These are phyloP conservation scores for Dendrobium nobile DNA, from an alignment of 106 monocot species.

Conservation along the genomic window DNA sequence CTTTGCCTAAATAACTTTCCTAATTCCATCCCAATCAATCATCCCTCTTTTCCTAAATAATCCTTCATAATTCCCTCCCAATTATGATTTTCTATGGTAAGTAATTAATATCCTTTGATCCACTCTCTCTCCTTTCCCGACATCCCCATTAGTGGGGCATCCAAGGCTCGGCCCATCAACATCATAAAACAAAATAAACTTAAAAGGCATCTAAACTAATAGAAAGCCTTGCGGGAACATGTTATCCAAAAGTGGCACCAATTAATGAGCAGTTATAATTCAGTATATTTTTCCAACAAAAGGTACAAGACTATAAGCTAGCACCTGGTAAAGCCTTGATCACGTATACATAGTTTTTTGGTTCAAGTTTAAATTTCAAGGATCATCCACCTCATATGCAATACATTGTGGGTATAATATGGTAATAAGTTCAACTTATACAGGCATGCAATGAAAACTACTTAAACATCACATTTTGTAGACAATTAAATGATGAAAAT, in stretches of 20 bases:
- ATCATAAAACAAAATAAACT: not conserved
- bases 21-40: too few species aligned
- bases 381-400: not conserved
- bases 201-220: not conserved
- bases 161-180: too few species aligned
- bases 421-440: not conserved
- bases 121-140: too few species aligned
- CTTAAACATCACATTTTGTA: not conserved
- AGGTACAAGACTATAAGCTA: not conserved
- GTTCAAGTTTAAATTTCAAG: not conserved
- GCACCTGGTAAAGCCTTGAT: not conserved
- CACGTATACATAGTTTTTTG: not conserved
- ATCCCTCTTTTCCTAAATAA: too few species aligned
- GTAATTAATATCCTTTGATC: too few species aligned
- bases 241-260: too few species aligned
- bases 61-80: too few species aligned
- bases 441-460: not conserved
- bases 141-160: too few species aligned
- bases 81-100: too few species aligned
- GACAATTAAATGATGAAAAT: not conserved
- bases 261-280: not conserved
- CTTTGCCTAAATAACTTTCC: too few species aligned
- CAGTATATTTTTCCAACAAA: not conserved
- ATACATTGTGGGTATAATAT: not conserved
- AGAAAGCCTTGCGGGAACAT: too few species aligned